Evolutionary conservation across 2,329 filamentous ascomycete genomes (phyloP), one percentile per base, ranked within the genome.

Genomic region (Aciculosporium take): DNA sequence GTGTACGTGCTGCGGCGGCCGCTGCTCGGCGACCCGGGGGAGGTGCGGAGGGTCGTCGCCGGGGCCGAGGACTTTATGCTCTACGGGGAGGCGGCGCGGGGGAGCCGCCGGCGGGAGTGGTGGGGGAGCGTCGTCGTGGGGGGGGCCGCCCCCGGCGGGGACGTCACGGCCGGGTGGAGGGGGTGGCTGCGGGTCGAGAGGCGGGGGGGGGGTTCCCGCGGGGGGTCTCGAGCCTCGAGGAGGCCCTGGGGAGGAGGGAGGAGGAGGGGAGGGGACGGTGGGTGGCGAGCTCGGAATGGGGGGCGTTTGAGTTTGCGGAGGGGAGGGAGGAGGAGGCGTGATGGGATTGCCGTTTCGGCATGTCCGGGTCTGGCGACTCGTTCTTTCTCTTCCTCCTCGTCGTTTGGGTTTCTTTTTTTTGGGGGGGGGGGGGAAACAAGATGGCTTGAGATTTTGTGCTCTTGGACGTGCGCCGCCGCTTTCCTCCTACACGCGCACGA

Each of bases 101-200:
- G 50, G 29, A 74, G 68, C 46, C 59, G 61, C 5, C 55, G 49
- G 21, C 64, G 73, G 4, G 63, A 66, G 45, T 74, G 68, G 66
- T 77, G 74, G 73, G 73, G 74, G n/a, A 73, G 69, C 2, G 49
- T 77, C 21, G 65, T 76, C 5, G 49, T 76, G 30, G 70, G 69
- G 8, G 64, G 63, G 23, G 56, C 56, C 5, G 55, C 56, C n/a
- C n/a, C n/a, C n/a, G n/a, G n/a, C 1, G 58, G 61, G 17, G 51
- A 60, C 39, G 45, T 60, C 32, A 50, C 54, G 39, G 48, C 54
- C 10, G 55, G 51, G 21, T 63, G 59, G 59, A 62, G 56, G 45
- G 73, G 73, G 8, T 77, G 73, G 73, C 49, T 76, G 41, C 60
- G 64, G 9, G 64, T 76, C 5, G 65, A 71, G 39, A 56, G 66